phyloP scores from a whole-genome alignment of 1,139 yeast genomes.

The Oligophagozyma castellii region DNA sequence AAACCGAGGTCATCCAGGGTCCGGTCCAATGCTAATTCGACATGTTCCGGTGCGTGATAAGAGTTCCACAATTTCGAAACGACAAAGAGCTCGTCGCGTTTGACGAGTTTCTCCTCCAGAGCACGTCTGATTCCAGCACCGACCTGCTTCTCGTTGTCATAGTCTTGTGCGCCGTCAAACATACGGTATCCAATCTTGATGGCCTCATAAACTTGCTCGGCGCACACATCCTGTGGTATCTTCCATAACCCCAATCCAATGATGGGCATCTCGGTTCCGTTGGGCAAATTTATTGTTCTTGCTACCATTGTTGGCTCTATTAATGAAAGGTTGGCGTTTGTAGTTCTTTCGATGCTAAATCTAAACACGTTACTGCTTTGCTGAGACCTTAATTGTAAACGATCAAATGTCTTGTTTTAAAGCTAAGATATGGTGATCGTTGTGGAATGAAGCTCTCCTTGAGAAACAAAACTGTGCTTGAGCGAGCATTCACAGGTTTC shows the following conservation, averaged over 20 bases:
- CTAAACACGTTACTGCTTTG: too few relatives aligned
- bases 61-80: constrained; percentile 76
- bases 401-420: too few relatives aligned
- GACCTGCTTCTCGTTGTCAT: constrained; percentile 63
- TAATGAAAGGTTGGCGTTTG: too few relatives aligned
- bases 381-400: too few relatives aligned
- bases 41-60: constrained; percentile 46
- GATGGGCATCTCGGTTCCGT: constrained; percentile 47
- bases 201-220: constrained; percentile 50
- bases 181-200: constrained; percentile 60
- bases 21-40: constrained; percentile 41
- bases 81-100: constrained; percentile 58
- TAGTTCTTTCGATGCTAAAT: too few relatives aligned
- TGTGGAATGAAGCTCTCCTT: too few relatives aligned
- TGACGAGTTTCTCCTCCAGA: constrained; percentile 50
- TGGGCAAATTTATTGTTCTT: constrained; percentile 34
- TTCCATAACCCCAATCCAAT: constrained; percentile 65
- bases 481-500: too few relatives aligned
- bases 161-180: constrained; percentile 68
- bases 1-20: constrained; percentile 51
- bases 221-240: constrained; percentile 41
- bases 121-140: constrained; percentile 58
- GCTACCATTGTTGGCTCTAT: constrained; percentile 8
- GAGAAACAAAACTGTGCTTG: too few relatives aligned
- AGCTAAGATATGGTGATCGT: too few relatives aligned